These are phyloP conservation scores for Marsdenia floribunda DNA, from an alignment of 257 asterid genomes.

Conservation along the genomic window DNA sequence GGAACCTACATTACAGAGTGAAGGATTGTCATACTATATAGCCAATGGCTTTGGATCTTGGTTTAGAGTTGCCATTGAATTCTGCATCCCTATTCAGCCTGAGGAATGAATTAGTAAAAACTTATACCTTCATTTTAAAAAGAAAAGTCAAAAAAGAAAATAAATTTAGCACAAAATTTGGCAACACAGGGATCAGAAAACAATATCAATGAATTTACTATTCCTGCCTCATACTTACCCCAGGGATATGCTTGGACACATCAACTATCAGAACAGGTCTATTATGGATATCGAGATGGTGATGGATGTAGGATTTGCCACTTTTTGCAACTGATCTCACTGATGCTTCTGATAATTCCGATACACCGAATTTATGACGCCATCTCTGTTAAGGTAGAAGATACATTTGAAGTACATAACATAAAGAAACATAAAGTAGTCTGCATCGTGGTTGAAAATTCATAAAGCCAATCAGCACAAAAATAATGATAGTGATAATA, in stretches of 20 bases:
- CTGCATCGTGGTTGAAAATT: too few relatives aligned
- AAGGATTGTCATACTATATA: neutral
- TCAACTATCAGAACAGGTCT: slow-evolving; percentile 72
- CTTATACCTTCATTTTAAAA: neutral
- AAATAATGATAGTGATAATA: neutral
- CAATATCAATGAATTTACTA: neutral
- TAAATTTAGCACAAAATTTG: neutral
- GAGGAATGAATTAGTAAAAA: neutral
- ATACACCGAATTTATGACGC: slow-evolving; percentile 71
- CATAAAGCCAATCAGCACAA: neutral
- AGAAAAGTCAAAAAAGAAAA: neutral
- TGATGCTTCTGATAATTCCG: slow-evolving; percentile 67
- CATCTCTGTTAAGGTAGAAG: slow-evolving; percentile 47
- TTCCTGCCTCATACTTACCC: slow-evolving; percentile 38
- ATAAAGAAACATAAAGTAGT: slow-evolving; percentile 1
- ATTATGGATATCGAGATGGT: slow-evolving; percentile 44
- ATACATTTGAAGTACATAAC: slow-evolving; percentile 13
- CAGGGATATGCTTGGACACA: slow-evolving; percentile 75
- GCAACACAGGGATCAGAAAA: neutral
- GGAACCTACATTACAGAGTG: neutral
- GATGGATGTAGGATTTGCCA: slow-evolving; percentile 75
- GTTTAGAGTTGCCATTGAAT: too few relatives aligned
- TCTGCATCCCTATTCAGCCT: neutral
- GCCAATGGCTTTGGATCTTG: neutral
- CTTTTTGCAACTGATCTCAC: slow-evolving; percentile 46